A percentile compares a stretch with the other conserved stretches of the same genome.
Conservation (phyloP, 768 basidiomycete genomes). For the Suillus subluteus region DNA sequence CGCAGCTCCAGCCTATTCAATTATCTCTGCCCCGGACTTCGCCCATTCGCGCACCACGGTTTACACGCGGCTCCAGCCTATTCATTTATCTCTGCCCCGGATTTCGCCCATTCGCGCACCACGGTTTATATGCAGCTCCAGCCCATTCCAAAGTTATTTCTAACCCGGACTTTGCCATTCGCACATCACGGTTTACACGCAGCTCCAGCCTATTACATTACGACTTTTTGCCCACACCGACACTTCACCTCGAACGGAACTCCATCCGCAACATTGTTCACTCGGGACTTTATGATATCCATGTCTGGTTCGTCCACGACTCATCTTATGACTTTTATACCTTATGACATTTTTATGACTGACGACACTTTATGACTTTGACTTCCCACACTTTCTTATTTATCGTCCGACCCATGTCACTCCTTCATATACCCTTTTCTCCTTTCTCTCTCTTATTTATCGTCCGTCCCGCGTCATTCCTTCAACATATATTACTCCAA, state of each 20-base stretch:
- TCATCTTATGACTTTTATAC: neutral
- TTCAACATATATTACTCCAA: no score
- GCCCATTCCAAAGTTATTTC: neutral
- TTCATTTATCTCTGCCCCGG: neutral
- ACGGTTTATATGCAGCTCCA: neutral
- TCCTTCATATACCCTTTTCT: constrained; percentile 1
- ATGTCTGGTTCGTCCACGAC: neutral
- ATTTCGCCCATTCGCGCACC: neutral
- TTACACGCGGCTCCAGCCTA: neutral
- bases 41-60: neutral
- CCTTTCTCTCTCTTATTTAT: neutral
- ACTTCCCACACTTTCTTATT: neutral
- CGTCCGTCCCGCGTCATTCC: no score
- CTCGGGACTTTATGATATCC: neutral
- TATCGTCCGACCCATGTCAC: neutral
- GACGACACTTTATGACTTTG: neutral
- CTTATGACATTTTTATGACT: neutral
- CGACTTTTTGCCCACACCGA: neutral
- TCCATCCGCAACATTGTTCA: neutral
- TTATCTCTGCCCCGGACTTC: neutral
- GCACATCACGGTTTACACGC: no score
- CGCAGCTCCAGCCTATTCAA: neutral
- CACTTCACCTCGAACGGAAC: neutral
- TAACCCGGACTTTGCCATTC: neutral
- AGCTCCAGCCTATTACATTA: neutral